phyloP scores from a whole-genome alignment of 116 monocot genomes.

The Phalaenopsis hybrid region DNA sequence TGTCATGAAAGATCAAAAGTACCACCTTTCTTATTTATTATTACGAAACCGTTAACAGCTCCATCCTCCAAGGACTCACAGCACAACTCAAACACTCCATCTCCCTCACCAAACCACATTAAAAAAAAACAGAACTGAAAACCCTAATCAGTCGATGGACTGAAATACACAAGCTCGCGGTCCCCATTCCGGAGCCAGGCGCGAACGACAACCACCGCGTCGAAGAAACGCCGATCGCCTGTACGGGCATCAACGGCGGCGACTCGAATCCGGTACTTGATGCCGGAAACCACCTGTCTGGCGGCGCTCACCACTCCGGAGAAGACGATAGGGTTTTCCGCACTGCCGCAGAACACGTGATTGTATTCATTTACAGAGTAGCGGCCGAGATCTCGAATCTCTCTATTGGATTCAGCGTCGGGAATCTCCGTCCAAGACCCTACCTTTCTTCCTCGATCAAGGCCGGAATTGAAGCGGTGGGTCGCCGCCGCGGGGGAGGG shows the following conservation, averaged over 20 bases:
- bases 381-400: slow-evolving; percentile 33
- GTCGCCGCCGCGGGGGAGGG: neutral
- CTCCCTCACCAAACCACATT: too few species aligned
- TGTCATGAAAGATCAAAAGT: too few species aligned
- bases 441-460: slow-evolving; percentile 6
- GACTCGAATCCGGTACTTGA: slow-evolving; percentile 40
- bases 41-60: too few species aligned
- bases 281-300: slow-evolving; percentile 42
- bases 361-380: slow-evolving; percentile 37
- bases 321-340: slow-evolving; percentile 11
- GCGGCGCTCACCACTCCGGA: slow-evolving; percentile 24
- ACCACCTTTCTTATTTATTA: too few species aligned
- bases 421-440: slow-evolving; percentile 25
- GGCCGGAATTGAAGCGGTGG: neutral
- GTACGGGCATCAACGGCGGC: neutral
- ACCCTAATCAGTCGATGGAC: slow-evolving; percentile 1
- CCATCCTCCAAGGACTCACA: too few species aligned
- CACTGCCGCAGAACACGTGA: neutral
- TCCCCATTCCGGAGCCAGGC: slow-evolving; percentile 27
- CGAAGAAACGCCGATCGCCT: slow-evolving; percentile 11
- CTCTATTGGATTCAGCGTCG: slow-evolving; percentile 24
- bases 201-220: slow-evolving; percentile 51
- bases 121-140: too few species aligned
- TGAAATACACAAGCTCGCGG: slow-evolving; percentile 31
- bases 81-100: too few species aligned